These are phyloP conservation scores for Dioscorea zingiberensis DNA, from an alignment of 106 monocot genomes.

Conservation along the genomic window DNA sequence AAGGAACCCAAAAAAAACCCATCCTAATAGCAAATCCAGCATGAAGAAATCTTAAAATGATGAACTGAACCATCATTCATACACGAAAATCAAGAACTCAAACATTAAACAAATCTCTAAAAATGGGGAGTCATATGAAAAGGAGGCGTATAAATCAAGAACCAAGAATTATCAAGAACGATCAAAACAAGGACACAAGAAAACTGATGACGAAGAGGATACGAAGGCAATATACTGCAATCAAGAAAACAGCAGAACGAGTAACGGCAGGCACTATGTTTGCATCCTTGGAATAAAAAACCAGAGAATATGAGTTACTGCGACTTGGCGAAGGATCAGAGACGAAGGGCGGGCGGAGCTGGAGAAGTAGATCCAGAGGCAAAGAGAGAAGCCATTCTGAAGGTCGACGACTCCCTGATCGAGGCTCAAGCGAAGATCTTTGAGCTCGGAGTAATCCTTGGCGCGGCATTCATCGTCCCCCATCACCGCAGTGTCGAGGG, in stretches of 20 bases:
- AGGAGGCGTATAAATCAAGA: no score
- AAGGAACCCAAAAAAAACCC: no score
- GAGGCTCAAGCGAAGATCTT: slow-evolving; percentile 33
- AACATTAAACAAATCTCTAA: no score
- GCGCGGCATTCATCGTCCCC: slow-evolving; percentile 17
- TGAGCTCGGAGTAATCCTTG: slow-evolving; percentile 33
- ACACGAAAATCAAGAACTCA: no score
- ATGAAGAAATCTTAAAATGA: no score
- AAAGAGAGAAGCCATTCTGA: slow-evolving; percentile 42
- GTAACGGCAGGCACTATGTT: not conserved
- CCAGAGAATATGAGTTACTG: not conserved
- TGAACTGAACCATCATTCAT: no score
- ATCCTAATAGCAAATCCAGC: no score
- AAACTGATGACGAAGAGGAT: not conserved
- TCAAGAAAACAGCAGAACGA: not conserved
- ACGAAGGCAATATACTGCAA: not conserved
- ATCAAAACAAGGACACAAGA: not conserved
- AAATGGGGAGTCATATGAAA: no score
- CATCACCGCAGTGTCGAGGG: slow-evolving; percentile 3
- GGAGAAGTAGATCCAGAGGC: slow-evolving; percentile 70
- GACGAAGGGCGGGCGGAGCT: slow-evolving; percentile 42
- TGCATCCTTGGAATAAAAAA: not conserved
- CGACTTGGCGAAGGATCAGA: slow-evolving; percentile 59
- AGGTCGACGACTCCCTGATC: slow-evolving; percentile 16
- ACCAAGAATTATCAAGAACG: no score